Conservation (phyloP, 257 asterid genomes). For the Phtheirospermum japonicum region DNA sequence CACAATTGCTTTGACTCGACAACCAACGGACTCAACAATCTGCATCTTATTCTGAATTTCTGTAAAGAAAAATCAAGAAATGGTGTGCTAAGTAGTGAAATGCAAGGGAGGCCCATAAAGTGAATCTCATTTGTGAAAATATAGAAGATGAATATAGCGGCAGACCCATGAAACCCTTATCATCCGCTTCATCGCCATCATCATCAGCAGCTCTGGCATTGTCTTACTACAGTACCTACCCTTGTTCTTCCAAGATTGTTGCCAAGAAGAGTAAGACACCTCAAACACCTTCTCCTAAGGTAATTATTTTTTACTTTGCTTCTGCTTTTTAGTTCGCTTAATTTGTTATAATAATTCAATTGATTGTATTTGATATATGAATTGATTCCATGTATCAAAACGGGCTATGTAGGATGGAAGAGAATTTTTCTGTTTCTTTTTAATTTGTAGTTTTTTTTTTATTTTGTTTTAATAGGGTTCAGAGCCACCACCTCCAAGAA, state of each 20-base stretch:
- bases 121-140: no score
- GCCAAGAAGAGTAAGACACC: conserved; percentile 68
- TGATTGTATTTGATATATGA: conserved; percentile 5
- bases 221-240: conserved; percentile 36
- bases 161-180: conserved; percentile 54
- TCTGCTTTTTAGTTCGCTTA: not conserved
- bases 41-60: no score
- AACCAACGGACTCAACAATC: no score
- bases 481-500: conserved; percentile 76
- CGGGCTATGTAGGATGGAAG: not conserved
- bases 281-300: conserved; percentile 58
- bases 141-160: not conserved
- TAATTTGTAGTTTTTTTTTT: no score
- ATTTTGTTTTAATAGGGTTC: conserved; percentile 46
- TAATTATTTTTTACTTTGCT: conserved; percentile 9
- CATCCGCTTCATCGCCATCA: conserved; percentile 33
- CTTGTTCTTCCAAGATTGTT: conserved; percentile 44
- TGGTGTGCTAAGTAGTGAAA: no score
- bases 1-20: no score
- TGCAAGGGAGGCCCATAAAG: no score
- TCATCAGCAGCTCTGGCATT: conserved; percentile 35
- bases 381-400: not conserved
- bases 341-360: not conserved
- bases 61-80: no score
- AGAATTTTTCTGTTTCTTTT: no score